A percentile compares a stretch with the other conserved stretches of the same genome.
Conservation (phyloP, 129 eudicot genomes). For the Chrysanthemum lavandulifolium region DNA sequence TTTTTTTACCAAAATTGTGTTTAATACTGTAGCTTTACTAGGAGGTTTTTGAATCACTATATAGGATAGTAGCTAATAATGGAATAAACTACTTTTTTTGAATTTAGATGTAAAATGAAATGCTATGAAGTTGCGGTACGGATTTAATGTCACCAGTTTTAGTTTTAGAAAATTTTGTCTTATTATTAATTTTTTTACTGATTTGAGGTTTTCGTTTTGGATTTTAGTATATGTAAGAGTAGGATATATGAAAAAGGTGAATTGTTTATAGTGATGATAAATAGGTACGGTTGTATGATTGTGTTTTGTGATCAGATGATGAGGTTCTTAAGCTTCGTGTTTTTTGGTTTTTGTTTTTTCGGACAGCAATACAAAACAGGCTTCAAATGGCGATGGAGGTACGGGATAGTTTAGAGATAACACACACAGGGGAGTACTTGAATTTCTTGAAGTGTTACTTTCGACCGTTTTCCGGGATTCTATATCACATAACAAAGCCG, state of each 20-base stretch:
- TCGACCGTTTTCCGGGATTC: constrained; percentile 71
- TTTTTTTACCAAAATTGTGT: neutral
- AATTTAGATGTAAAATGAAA: neutral
- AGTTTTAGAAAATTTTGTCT: neutral
- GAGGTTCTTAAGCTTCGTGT: neutral
- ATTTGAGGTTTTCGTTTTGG: neutral
- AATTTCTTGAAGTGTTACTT: constrained; percentile 87
- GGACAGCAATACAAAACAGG: constrained; percentile 72
- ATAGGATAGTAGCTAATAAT: neutral
- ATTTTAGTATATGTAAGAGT: constrained; percentile 11
- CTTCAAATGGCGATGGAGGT: constrained; percentile 99
- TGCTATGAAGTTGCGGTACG: too few species aligned
- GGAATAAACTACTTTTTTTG: too few species aligned
- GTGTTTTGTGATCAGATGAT: too few species aligned
- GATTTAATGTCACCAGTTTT: neutral
- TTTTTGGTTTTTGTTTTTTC: constrained; percentile 2
- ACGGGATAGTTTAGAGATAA: constrained; percentile 94
- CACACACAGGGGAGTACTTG: constrained; percentile 95
- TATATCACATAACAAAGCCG: constrained; percentile 76
- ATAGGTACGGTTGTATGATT: too few species aligned
- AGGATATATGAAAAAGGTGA: neutral
- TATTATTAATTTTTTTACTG: neutral
- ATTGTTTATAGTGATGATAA: neutral
- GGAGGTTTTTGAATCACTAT: neutral
- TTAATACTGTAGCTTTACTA: neutral